Base-by-base conservation (phyloP, 208 protist species). In the Sergeia podlipaevii region DNA sequence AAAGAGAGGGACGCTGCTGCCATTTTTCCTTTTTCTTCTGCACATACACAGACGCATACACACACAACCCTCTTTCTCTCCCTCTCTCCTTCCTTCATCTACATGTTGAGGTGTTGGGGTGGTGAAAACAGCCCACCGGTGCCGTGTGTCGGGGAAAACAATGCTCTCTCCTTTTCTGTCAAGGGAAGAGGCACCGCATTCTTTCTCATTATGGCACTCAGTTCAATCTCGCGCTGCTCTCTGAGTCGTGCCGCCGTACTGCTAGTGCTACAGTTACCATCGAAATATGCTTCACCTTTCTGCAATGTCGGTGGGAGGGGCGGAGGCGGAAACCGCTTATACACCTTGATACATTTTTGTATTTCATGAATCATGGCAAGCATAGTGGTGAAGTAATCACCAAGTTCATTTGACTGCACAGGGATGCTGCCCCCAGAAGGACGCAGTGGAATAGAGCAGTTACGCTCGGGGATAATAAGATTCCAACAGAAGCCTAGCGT, bases 71-170 rank as follows among this genome's bases (percentile, higher is more conserved):
- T n/a, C n/a, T n/a, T n/a, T n/a, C n/a, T n/a, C n/a, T n/a, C n/a
- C n/a, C n/a, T n/a, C n/a, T n/a, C n/a, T n/a, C n/a, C n/a, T n/a
- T n/a, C n/a, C n/a, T n/a, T n/a, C n/a, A n/a, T n/a, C n/a, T 52
- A 65, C 17, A 74, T 18, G 29, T 65, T 80, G 6, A 77, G 33
- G 15, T 70, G 51, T 41, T 84, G 71, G n/a, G 68, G 57, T 0
- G 72, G 77, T 1, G 74, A 41, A 15, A 85, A 66, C 18, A 85
- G 60, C 28, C 58, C 47, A 6, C 55, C 58, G 2, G 45, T 55
- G 11, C 48, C 49, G 57, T 84, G 77, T 4, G 61, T 84, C 7
- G 77, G 77, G 0, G 77, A 84, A 57, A 80, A 79, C 27, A 84
- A 50, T 0, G 68, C 63, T 4, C 48, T 57, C 20, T 76, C 67